Evolutionary conservation across 1,284 basidiomycete genomes (phyloP).

Genomic region (Mycosarcoma mackinlayi): DNA sequence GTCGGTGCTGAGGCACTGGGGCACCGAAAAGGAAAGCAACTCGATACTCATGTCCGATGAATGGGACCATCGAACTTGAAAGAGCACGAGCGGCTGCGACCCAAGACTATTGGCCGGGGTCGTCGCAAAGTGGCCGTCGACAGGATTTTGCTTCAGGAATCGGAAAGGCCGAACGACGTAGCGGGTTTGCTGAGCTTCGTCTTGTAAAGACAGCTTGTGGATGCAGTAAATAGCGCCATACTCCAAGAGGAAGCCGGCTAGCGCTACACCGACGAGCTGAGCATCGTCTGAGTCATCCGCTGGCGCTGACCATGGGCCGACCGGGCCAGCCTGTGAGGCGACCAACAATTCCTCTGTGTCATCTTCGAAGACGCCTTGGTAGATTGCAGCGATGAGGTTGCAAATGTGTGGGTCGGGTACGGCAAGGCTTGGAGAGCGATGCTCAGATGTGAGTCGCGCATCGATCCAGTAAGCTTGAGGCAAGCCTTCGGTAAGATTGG

Average conservation of each 20-base stretch:
- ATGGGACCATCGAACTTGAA: slow-evolving; percentile 10
- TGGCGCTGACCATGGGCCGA: neutral
- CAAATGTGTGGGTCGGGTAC: slow-evolving; percentile 12
- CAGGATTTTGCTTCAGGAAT: neutral
- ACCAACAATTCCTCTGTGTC: slow-evolving; percentile 5
- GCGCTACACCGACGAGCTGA: slow-evolving; percentile 23
- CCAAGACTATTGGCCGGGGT: slow-evolving; percentile 27
- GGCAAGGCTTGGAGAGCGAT: slow-evolving; percentile 5
- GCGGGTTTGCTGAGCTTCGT: neutral
- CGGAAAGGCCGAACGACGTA: slow-evolving; percentile 13
- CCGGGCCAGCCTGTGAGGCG: neutral
- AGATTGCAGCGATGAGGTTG: slow-evolving; percentile 4
- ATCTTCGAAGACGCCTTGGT: neutral
- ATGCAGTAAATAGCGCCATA: slow-evolving; percentile 29
- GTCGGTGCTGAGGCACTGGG: slow-evolving; percentile 4
- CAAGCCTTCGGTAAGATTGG: too few relatives aligned
- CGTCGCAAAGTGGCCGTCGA: slow-evolving; percentile 5
- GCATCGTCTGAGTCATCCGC: neutral
- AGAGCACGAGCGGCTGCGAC: slow-evolving; percentile 17
- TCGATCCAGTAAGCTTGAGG: slow-evolving; percentile 13
- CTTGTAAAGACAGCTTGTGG: neutral
- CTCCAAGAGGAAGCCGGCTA: slow-evolving; percentile 30
- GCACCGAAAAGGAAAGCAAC: slow-evolving; percentile 27
- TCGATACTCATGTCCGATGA: neutral
- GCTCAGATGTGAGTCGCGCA: slow-evolving; percentile 5